Evolutionary conservation across 257 asterid genomes (phyloP).

Genomic region (Haberlea rhodopensis): DNA sequence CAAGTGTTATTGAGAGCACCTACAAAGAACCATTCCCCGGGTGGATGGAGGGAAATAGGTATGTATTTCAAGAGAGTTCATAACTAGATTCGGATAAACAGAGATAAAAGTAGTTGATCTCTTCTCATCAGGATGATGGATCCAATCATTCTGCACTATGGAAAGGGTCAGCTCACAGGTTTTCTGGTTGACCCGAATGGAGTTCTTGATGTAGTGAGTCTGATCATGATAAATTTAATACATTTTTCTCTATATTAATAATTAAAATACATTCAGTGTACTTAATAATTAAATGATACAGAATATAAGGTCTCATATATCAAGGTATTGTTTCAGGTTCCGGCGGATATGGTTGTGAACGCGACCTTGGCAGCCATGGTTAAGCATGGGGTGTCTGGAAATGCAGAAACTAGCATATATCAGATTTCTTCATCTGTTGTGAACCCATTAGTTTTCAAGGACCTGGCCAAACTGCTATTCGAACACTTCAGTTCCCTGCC

Average conservation of each 20-base stretch:
- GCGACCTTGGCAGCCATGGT: constrained; percentile 97
- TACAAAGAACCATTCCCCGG: constrained; percentile 94
- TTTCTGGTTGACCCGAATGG: constrained; percentile 89
- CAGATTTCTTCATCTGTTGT: constrained; percentile 83
- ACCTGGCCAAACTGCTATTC: constrained; percentile 57
- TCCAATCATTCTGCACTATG: constrained; percentile 83
- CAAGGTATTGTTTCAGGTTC: constrained; percentile 51
- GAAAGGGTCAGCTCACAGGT: constrained; percentile 91
- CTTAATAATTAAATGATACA: background rate
- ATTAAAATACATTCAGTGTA: too few species aligned
- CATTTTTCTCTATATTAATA: too few species aligned
- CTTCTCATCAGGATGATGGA: constrained; percentile 84
- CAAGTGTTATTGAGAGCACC: constrained; percentile 98
- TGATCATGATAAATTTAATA: background rate
- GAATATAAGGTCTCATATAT: background rate
- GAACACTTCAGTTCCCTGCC: constrained; percentile 75
- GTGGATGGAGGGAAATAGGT: constrained; percentile 99
- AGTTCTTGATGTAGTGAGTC: constrained; percentile 88
- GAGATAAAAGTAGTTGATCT: constrained; percentile 4
- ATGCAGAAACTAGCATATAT: constrained; percentile 43
- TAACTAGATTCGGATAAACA: background rate
- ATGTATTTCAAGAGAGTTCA: constrained; percentile 3
- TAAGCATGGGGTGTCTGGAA: constrained; percentile 68
- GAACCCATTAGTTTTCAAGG: constrained; percentile 74
- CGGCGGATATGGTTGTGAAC: constrained; percentile 95